These are phyloP conservation scores for Beta corolliflora DNA, from an alignment of 179 eudicot genomes.

Conservation along the genomic window DNA sequence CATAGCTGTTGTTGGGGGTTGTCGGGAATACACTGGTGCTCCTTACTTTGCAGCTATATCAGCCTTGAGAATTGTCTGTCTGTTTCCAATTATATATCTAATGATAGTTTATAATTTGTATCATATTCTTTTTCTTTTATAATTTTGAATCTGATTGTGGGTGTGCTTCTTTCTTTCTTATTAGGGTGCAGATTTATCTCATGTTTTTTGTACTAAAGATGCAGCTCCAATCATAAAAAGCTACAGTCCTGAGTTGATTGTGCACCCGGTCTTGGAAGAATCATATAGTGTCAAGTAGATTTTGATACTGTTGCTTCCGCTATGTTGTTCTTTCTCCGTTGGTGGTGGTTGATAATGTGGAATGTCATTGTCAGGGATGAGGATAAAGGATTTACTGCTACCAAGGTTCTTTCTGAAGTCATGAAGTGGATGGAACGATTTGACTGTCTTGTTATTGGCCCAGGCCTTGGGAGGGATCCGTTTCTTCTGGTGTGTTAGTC, in stretches of 20 bases:
- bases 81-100: constrained; percentile 5
- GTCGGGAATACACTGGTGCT: constrained; percentile 98
- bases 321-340: not conserved
- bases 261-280: constrained; percentile 94
- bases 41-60: constrained; percentile 97
- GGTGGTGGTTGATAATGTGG: not conserved
- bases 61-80: constrained; percentile 89
- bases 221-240: constrained; percentile 94
- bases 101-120: not conserved
- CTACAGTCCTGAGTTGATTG: constrained; percentile 95
- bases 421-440: constrained; percentile 94
- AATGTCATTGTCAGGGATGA: constrained; percentile 59
- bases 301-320: not conserved
- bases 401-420: constrained; percentile 70
- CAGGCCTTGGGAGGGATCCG: constrained; percentile 97
- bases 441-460: constrained; percentile 96
- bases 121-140: constrained; percentile 5
- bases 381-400: constrained; percentile 53
- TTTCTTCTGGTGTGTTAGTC: constrained; percentile 75
- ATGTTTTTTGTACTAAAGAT: constrained; percentile 95
- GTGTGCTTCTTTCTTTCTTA: constrained; percentile 11
- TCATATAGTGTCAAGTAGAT: constrained; percentile 79
- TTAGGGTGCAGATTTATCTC: constrained; percentile 98
- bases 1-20: constrained; percentile 98
- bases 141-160: constrained; percentile 3